Conservation (phyloP, 2,329 filamentous ascomycete genomes). For the Fusarium brevicatenulatum region DNA sequence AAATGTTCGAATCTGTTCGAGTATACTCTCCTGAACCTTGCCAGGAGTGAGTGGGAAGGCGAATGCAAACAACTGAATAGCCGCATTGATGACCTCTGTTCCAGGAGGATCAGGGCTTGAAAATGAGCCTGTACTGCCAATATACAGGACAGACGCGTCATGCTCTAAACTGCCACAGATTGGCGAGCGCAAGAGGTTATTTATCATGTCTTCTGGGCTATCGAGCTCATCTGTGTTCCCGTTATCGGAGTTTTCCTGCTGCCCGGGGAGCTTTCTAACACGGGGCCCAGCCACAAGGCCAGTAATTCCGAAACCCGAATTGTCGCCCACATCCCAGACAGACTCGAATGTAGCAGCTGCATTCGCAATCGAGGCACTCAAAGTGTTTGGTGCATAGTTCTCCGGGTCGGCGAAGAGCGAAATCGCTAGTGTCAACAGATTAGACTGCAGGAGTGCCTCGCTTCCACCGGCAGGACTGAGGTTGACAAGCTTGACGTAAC, state of each 20-base stretch:
- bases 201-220: slow-evolving; percentile 72
- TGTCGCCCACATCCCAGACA: slow-evolving; percentile 95
- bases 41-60: slow-evolving; percentile 88
- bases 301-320: slow-evolving; percentile 92
- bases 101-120: slow-evolving; percentile 78
- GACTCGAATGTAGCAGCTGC: slow-evolving; percentile 91
- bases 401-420: slow-evolving; percentile 94
- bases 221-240: slow-evolving; percentile 58
- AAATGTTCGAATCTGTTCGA: slow-evolving; percentile 93
- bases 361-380: slow-evolving; percentile 91
- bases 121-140: slow-evolving; percentile 58
- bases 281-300: slow-evolving; percentile 83
- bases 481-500: slow-evolving; percentile 90
- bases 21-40: slow-evolving; percentile 93
- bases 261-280: slow-evolving; percentile 75
- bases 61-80: slow-evolving; percentile 92
- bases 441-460: slow-evolving; percentile 89
- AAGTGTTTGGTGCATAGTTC: slow-evolving; percentile 82
- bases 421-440: slow-evolving; percentile 87
- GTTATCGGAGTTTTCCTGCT: slow-evolving; percentile 64
- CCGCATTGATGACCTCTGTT: slow-evolving; percentile 93
- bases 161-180: slow-evolving; percentile 88
- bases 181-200: slow-evolving; percentile 71
- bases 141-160: slow-evolving; percentile 84
- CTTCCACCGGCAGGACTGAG: slow-evolving; percentile 85